Base-by-base conservation (phyloP, 2,329 filamentous ascomycete genomes). In the Knoxdaviesia proteae region DNA sequence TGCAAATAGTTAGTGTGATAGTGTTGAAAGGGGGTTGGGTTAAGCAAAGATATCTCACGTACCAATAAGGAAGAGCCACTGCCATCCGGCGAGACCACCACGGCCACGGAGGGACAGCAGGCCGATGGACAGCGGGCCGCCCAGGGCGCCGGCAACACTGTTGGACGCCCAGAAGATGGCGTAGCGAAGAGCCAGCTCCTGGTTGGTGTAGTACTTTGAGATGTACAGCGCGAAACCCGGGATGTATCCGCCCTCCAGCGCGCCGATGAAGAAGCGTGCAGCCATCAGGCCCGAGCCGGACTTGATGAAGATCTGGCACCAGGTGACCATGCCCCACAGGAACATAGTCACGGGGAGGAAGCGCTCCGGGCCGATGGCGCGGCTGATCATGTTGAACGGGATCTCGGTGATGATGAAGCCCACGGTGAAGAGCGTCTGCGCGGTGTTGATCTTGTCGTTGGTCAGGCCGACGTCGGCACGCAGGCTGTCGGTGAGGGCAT, bases 401-500 rank as follows among this genome's bases (percentile, higher is more conserved):
- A 56, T 6, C 42, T 67, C 59, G 5, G 61, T 58, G 5, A 70
- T 48, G 6, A 70, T 61, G 38, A 70, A 68, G 0, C 66, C 67
- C 2, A 62, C 59, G 0, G 63, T 65, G 7, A 68, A 57, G 11
- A 72, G 56, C 42, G 67, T 65, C n/a, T 67, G 61, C 0, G 68
- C 67, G 6, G 68, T 48, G 42, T 71, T 71, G 49, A 70, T 62
- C 40, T 71, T 61, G 41, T 65, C 59, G 34, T 67, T 68, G 1
- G 58, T 60, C 43, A 71, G 61, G 9, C 57, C 53, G 5, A 71
- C 58, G 44, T 71, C 67, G 3, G 57, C 45, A 9, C 64, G 58
- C 38, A 71, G 61, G 3, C 59, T 64, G 36, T 69, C 67, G 3
- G 67, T 71, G 36, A 71, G 49, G 3, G 68, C 68, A 34, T 67